Evolutionary conservation across 2,329 filamentous ascomycete species (phyloP).

Genomic region (Nemania sp.): DNA sequence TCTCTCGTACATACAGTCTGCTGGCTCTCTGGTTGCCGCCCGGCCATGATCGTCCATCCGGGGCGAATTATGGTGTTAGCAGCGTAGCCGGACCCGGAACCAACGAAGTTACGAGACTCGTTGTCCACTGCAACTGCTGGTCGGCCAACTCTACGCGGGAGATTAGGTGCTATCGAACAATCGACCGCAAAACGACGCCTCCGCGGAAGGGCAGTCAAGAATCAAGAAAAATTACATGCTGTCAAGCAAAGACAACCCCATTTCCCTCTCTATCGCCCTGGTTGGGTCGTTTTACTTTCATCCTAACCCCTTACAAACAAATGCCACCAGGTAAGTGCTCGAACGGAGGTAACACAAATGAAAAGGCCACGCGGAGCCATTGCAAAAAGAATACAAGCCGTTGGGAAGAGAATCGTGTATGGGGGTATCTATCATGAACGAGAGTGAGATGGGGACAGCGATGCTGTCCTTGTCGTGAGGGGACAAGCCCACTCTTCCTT

Average conservation of each 20-base stretch:
- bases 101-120: constrained; percentile 12
- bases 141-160: constrained; percentile 6
- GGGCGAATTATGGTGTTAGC: no score
- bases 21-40: neutral
- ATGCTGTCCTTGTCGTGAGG: constrained; percentile 11
- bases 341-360: constrained; percentile 32
- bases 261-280: constrained; percentile 11
- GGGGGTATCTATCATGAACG: constrained; percentile 37
- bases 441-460: constrained; percentile 23
- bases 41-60: neutral
- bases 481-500: constrained; percentile 21
- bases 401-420: constrained; percentile 24
- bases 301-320: no score
- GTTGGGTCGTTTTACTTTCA: no score
- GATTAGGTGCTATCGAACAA: constrained; percentile 20
- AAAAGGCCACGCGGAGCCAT: constrained; percentile 32
- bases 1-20: constrained; percentile 16
- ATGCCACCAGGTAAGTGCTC: no score
- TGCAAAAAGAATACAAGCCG: constrained; percentile 22
- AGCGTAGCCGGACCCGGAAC: constrained; percentile 1
- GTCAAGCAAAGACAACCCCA: constrained; percentile 26
- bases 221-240: constrained; percentile 29
- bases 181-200: constrained; percentile 12
- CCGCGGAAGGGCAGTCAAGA: constrained; percentile 11
- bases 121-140: constrained; percentile 6